These are phyloP conservation scores for Pseudoperonospora humuli DNA, from an alignment of 352 stramenopile species.

Conservation along the genomic window DNA sequence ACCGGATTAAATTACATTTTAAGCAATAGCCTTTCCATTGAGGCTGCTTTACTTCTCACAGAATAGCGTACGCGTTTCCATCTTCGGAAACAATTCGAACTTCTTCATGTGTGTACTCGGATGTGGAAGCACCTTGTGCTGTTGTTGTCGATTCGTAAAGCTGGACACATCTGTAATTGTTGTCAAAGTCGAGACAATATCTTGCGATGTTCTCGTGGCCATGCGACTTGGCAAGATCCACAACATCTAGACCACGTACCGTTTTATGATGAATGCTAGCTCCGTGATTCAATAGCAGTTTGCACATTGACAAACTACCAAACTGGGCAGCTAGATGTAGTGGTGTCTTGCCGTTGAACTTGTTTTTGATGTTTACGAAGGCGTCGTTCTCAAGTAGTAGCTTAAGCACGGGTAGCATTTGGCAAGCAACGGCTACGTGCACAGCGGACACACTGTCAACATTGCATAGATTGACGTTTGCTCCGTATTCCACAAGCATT, in stretches of 20 bases:
- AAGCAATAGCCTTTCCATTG: constrained; percentile 10
- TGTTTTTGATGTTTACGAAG: constrained; percentile 40
- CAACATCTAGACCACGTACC: constrained; percentile 18
- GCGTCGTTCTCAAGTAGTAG: constrained; percentile 41
- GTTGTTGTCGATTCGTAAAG: not conserved
- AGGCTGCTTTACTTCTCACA: constrained; percentile 18
- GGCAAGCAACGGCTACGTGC: constrained; percentile 42
- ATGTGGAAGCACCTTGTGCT: constrained; percentile 18
- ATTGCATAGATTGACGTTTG: constrained; percentile 46
- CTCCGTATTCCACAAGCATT: constrained; percentile 36
- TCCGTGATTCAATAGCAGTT: constrained; percentile 35
- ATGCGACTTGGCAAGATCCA: constrained; percentile 20
- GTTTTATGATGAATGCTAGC: constrained; percentile 25
- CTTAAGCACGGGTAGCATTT: constrained; percentile 28
- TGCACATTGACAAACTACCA: constrained; percentile 41
- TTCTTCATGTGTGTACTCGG: constrained; percentile 16
- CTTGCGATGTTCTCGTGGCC: constrained; percentile 24
- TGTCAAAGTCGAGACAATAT: constrained; percentile 19
- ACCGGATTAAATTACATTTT: too few species aligned
- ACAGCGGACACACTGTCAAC: constrained; percentile 34
- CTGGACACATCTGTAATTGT: not conserved
- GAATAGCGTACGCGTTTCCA: constrained; percentile 27
- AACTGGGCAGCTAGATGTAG: constrained; percentile 49
- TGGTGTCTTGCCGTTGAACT: constrained; percentile 43
- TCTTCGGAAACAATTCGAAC: constrained; percentile 32